Base-by-base conservation (phyloP, 2,329 filamentous ascomycete genomes). In the Botrytis aclada region DNA sequence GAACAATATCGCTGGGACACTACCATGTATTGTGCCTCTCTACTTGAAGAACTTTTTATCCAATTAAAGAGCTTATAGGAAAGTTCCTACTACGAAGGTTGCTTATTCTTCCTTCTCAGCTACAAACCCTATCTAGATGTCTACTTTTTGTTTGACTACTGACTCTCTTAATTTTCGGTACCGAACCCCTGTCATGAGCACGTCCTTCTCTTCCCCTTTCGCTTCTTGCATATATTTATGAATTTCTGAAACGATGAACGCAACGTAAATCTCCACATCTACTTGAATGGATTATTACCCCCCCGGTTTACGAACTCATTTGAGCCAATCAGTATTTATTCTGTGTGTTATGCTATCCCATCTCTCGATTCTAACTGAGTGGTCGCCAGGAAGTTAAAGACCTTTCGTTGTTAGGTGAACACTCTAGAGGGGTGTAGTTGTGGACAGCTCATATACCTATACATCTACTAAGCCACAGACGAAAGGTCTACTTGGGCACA, bases 261-360 rank as follows among this genome's bases (percentile, higher is more conserved):
- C 61, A 43, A 32, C n/a, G n/a, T 18, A 64, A 45, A 64, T 64
- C 20, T 64, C 61, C 61, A 64, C 61, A 63, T 43, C n/a, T 63
- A 41, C 25, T 41, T 41, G 22, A 63, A 41, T 25, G 3, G 25
- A 41, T 41, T 10, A 63, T 20, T n/a, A n/a, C 29, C 25, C 25
- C 60, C 34, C 37, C 22, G 7, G 29, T 29, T 16, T 41, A 41
- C 37, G 25, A 63, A 20, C n/a, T 22, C 20, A 5, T 63, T 41
- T 43, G 37, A 29, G 25, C 37, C 37, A 43, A 29, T n/a, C 37
- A 63, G 25, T 43, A 20, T 41, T 20, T 41, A 12, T 12, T 39
- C 39, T 43, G 37, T 63, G 43, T 29, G 16, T 16, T 7, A 29
- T 22, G 16, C 14, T 32, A 7, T 22, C 5, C 14, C 32, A 3